Evolutionary conservation across 225 moss, liverwort and hornwort genomes (phyloP).

Genomic region (Thuidium tamariscinum): DNA sequence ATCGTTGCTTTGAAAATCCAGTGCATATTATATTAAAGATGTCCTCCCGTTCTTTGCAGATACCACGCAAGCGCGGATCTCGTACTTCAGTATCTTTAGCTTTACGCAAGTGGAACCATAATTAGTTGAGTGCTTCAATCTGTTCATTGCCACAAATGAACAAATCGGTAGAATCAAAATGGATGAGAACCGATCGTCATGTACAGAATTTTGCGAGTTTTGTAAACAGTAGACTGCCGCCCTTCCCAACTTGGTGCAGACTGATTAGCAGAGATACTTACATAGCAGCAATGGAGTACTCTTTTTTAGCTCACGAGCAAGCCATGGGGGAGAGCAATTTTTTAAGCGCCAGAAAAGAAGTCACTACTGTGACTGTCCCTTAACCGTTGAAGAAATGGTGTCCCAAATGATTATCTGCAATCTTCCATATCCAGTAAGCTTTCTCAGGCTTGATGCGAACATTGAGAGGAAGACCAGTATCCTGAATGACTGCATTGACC

Average conservation of each 20-base stretch:
- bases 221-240: background rate
- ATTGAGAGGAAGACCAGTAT: too few relatives aligned
- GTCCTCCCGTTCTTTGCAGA: background rate
- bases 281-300: background rate
- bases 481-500: background rate
- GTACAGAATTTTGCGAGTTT: constrained; percentile 13
- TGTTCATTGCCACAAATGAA: constrained; percentile 19
- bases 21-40: background rate
- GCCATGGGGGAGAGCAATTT: background rate
- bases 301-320: background rate
- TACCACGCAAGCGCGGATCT: constrained; percentile 39
- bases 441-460: background rate
- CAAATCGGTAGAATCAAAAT: background rate
- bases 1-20: background rate
- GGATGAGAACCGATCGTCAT: background rate
- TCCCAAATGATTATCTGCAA: background rate
- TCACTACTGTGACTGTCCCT: background rate
- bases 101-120: background rate
- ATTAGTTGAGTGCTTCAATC: background rate
- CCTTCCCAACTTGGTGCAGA: background rate
- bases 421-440: background rate
- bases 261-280: background rate
- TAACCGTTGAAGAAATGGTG: background rate
- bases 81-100: constrained; percentile 35
- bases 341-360: background rate